These are phyloP conservation scores for Arthrinium puccinioides DNA, from an alignment of 2,329 filamentous ascomycete species.

Conservation along the genomic window DNA sequence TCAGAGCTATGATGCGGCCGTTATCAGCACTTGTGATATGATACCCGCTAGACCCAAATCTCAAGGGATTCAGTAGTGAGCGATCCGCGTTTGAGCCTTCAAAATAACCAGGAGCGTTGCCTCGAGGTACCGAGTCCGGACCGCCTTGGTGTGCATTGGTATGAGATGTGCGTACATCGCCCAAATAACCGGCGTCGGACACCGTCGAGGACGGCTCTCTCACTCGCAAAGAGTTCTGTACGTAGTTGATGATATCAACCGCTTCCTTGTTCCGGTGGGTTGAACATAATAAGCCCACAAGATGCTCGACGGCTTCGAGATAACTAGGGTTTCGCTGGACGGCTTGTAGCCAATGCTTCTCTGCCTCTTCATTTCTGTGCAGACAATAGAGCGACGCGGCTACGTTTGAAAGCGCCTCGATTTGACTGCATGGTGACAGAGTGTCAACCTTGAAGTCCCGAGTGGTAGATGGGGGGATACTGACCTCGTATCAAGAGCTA, in stretches of 20 bases:
- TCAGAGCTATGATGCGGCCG: constrained; percentile 82
- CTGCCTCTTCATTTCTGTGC: constrained; percentile 73
- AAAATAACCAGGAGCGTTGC: not conserved
- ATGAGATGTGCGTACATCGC: too few species aligned
- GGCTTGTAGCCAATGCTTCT: constrained; percentile 78
- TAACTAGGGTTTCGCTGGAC: constrained; percentile 78
- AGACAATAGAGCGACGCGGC: constrained; percentile 84
- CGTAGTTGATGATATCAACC: constrained; percentile 76
- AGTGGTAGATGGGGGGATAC: constrained; percentile 12
- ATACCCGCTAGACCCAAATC: constrained; percentile 77
- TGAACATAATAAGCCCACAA: constrained; percentile 79
- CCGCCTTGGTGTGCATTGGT: too few species aligned
- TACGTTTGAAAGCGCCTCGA: constrained; percentile 90
- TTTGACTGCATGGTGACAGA: constrained; percentile 56
- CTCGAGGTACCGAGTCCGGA: too few species aligned
- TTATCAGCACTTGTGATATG: constrained; percentile 80
- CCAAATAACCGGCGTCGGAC: too few species aligned
- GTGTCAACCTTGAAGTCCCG: too few species aligned
- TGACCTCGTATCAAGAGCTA: constrained; percentile 48
- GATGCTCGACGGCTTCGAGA: constrained; percentile 90
- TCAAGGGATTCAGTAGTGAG: constrained; percentile 1
- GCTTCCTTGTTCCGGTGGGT: constrained; percentile 78
- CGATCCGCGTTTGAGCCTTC: not conserved
- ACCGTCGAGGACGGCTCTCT: too few species aligned
- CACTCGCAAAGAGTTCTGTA: constrained; percentile 65